phyloP scores from a whole-genome alignment of 2,329 filamentous ascomycete species.

The Diaporthe batatas region DNA sequence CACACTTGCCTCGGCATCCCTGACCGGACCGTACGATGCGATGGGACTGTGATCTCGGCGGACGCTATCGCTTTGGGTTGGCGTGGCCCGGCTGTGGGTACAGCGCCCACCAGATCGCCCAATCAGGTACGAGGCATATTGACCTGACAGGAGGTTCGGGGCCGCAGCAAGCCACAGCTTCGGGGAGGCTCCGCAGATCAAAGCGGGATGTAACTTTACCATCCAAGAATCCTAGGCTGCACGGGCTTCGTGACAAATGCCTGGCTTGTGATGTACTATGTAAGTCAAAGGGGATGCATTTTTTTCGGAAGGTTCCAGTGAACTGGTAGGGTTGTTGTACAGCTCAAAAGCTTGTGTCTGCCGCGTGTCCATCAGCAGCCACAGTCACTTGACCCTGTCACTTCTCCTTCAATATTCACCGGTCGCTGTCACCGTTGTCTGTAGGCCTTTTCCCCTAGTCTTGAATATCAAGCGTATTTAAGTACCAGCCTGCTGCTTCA shows the following conservation, averaged over 20 bases:
- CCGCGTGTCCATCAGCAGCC: neutral
- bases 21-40: slow-evolving; percentile 11
- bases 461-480: neutral
- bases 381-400: neutral
- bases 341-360: neutral
- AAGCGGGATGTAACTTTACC: slow-evolving; percentile 17
- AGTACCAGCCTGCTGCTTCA: too few species aligned
- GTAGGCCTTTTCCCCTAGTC: neutral
- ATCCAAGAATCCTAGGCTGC: slow-evolving; percentile 5
- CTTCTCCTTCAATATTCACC: neutral
- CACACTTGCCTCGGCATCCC: slow-evolving; percentile 18
- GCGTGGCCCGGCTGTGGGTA: slow-evolving; percentile 14
- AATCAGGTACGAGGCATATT: slow-evolving; percentile 5
- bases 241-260: neutral
- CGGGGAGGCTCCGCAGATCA: slow-evolving; percentile 26
- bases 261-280: slow-evolving; percentile 10
- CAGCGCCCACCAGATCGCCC: neutral
- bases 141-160: slow-evolving; percentile 2
- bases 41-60: slow-evolving; percentile 32
- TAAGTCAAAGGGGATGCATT: neutral
- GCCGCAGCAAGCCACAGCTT: slow-evolving; percentile 14
- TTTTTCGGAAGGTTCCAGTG: neutral
- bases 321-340: too few species aligned
- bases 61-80: slow-evolving; percentile 12
- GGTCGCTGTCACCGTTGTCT: neutral